Evolutionary conservation across 495 filamentous ascomycete genomes (phyloP), one percentile per base, ranked within the genome.

Genomic region (Talaromyces adpressus): DNA sequence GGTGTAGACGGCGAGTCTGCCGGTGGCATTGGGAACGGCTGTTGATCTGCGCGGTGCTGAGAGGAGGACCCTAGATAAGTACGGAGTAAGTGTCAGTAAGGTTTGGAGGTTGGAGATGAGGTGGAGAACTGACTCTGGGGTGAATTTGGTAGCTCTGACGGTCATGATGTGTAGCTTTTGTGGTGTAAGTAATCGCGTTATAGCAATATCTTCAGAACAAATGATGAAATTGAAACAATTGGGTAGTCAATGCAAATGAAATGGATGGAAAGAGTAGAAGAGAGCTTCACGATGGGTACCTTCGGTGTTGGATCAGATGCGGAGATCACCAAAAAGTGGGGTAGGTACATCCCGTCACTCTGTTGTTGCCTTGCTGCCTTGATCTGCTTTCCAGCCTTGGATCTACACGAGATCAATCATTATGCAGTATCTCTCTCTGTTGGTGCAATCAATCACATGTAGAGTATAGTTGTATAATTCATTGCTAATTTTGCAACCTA

Each of bases 1-100:
- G 49, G 87, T 87, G 68, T 89, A 94, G 11, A 93, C 77, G 20
- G 88, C 86, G 49, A 84, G 77, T 14, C 81, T 89, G 6, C 89
- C 91, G 36, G 83, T 77, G 6, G 82, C 68, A 71, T 94, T 96
- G 30, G 93, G 92, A 14, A 87, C 73, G 25, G 89, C 92, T 22
- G 86, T 70, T 49, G 89, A 90, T 47, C 93, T 86, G 36, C 93
- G 85, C 30, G 93, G 91, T 14, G 92, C 91, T 68, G 87, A 87
- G 68, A 98, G 85, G 61, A 98, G 84, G 41, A 93, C 88, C 71
- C 80, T 82, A 39, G 22, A 11, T 30, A 30, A 30, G 29, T 30
- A 27, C 27, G 18, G n/a, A 53, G 3, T 2, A 14, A 45, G 39
- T 25, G 58, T 70, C 57, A 73, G 60, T 47, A 14, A 57, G 32